phyloP scores from a whole-genome alignment of 352 stramenopile species.

The Globisporangium iwayamae region DNA sequence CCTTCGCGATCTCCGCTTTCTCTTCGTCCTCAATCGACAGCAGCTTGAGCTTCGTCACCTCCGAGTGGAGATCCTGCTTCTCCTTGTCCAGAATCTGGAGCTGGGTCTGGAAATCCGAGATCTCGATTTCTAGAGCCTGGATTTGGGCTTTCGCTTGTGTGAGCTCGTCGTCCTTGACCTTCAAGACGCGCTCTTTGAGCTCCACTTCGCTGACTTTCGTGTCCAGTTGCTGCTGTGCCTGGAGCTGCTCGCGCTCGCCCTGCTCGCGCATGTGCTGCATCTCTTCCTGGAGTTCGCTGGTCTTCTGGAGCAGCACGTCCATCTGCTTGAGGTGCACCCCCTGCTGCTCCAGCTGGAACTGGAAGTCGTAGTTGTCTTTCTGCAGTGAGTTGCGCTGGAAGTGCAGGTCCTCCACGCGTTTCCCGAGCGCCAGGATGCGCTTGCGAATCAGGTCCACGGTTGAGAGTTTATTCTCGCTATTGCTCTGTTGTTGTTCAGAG shows the following conservation, averaged over 20 bases:
- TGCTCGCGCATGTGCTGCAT: conserved; percentile 17
- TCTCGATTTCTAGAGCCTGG: conserved; percentile 23
- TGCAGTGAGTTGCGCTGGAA: conserved; percentile 69
- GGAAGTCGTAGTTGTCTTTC: conserved; percentile 73
- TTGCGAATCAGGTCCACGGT: conserved; percentile 49
- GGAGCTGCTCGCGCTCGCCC: neutral
- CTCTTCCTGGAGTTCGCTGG: conserved; percentile 38
- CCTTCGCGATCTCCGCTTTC: conserved; percentile 37
- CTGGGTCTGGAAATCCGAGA: conserved; percentile 14
- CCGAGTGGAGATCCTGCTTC: conserved; percentile 27
- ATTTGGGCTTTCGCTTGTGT: conserved; percentile 24
- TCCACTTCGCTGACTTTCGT: conserved; percentile 10
- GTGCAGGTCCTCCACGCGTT: conserved; percentile 64
- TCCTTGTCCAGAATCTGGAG: conserved; percentile 28
- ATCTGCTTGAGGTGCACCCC: conserved; percentile 44
- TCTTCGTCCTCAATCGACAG: conserved; percentile 47
- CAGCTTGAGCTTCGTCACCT: conserved; percentile 34
- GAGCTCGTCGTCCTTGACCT: conserved; percentile 30
- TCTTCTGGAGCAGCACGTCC: conserved; percentile 29
- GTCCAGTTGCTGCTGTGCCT: neutral
- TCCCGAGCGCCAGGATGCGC: conserved; percentile 54
- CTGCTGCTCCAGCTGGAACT: conserved; percentile 63
- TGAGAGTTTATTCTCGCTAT: conserved; percentile 16
- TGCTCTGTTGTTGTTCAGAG: neutral
- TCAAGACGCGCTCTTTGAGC: conserved; percentile 24